Evolutionary conservation across 179 eudicot genomes (phyloP).

Genomic region (Pouteria campechiana): DNA sequence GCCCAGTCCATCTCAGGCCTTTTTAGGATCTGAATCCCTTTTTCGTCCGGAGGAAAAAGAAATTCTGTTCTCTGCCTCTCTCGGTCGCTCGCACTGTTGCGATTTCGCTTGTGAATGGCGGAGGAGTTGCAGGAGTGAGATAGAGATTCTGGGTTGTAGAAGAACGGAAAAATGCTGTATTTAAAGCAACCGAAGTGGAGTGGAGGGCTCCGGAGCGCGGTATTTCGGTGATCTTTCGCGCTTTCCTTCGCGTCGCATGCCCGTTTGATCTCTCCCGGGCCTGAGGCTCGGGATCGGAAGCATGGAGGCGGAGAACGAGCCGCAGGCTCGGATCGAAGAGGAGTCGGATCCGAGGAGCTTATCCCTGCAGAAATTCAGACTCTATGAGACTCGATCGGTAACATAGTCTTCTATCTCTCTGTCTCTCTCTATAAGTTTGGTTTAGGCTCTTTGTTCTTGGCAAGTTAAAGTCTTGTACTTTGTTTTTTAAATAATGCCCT

Average conservation of each 20-base stretch:
- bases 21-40: too few species aligned
- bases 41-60: too few species aligned
- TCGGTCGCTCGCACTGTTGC: too few species aligned
- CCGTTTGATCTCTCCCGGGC: conserved; percentile 14
- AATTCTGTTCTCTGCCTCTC: too few species aligned
- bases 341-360: conserved; percentile 10
- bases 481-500: too few species aligned
- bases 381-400: conserved; percentile 90
- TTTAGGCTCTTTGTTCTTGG: neutral
- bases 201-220: neutral
- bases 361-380: conserved; percentile 60
- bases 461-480: conserved; percentile 1
- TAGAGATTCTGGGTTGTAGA: too few species aligned
- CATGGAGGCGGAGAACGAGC: conserved; percentile 15
- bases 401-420: neutral
- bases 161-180: neutral
- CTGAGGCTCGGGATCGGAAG: conserved; percentile 21
- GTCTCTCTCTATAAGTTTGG: neutral
- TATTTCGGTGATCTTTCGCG: conserved; percentile 2
- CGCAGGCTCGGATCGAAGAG: conserved; percentile 12
- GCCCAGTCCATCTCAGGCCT: too few species aligned
- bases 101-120: too few species aligned
- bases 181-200: neutral
- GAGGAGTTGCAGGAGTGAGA: too few species aligned
- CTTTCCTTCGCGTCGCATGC: neutral